Percentiles rank a stretch among this genome's conserved stretches.
These are phyloP conservation scores for Butyriboletus loyo DNA, from an alignment of 768 basidiomycete genomes.

Conservation along the genomic window DNA sequence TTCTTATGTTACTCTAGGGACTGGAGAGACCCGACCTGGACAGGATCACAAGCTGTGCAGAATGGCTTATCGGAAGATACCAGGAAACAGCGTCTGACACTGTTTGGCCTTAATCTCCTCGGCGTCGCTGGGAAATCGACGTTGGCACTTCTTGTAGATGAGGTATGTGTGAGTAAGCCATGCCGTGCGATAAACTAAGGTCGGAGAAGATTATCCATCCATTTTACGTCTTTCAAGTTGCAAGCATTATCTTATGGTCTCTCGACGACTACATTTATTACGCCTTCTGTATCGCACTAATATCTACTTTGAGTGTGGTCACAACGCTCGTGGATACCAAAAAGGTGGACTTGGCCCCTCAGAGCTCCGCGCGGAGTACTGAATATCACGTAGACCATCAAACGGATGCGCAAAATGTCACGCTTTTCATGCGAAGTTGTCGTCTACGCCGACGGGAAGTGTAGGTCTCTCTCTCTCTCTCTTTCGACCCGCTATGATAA, in stretches of 20 bases:
- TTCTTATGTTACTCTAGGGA: conserved; percentile 49
- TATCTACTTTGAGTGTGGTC: conserved; percentile 78
- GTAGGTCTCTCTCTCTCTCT: conserved; percentile 42
- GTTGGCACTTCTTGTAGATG: conserved; percentile 76
- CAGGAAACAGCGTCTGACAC: conserved; percentile 59
- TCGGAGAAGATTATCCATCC: conserved; percentile 79
- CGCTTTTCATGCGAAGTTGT: conserved; percentile 77
- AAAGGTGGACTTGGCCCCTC: conserved; percentile 49
- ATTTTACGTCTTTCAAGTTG: conserved; percentile 98
- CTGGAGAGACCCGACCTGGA: conserved; percentile 85
- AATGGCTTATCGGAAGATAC: conserved; percentile 54
- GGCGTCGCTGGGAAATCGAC: conserved; percentile 89
- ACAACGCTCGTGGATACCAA: conserved; percentile 92
- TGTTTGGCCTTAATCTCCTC: conserved; percentile 87
- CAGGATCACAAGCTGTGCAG: conserved; percentile 56
- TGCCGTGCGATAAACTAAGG: background rate
- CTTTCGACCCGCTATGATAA: background rate
- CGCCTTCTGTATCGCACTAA: conserved; percentile 93
- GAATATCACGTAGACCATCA: conserved; percentile 62
- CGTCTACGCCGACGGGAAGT: conserved; percentile 65
- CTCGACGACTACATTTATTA: conserved; percentile 97
- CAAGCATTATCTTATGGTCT: conserved; percentile 91
- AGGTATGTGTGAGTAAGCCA: conserved; percentile 50
- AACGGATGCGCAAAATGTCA: conserved; percentile 95
- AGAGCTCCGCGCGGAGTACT: background rate